Conservation (phyloP, 148 eudicot genomes). For the Vaccinium darrowii region DNA sequence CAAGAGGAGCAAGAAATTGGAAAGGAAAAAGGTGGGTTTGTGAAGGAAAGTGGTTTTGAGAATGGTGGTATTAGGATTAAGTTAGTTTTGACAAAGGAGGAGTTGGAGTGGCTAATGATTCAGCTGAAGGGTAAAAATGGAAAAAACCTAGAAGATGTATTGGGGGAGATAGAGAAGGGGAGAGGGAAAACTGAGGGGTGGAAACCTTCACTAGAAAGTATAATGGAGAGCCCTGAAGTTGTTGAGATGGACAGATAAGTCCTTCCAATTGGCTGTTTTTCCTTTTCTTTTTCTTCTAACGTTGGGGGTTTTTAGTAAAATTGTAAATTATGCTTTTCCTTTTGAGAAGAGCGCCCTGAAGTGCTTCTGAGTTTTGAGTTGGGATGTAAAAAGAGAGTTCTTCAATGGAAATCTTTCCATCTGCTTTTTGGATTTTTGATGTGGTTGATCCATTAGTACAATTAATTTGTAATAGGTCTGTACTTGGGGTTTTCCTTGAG, state of each 20-base stretch:
- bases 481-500: background rate
- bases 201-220: constrained; percentile 72
- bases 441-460: background rate
- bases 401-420: background rate
- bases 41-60: background rate
- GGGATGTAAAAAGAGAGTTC: background rate
- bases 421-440: background rate
- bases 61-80: constrained; percentile 4
- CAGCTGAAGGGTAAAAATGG: background rate
- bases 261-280: background rate
- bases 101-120: background rate
- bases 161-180: constrained; percentile 13
- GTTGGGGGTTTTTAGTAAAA: background rate
- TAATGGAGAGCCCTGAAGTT: constrained; percentile 44
- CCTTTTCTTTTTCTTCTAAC: background rate
- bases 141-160: background rate
- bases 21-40: background rate
- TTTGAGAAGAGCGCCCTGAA: background rate
- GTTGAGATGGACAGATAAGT: constrained; percentile 8
- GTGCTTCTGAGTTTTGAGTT: no score
- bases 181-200: constrained; percentile 40
- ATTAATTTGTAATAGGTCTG: background rate
- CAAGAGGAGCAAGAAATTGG: background rate
- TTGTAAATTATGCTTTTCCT: constrained; percentile 16
- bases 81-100: constrained; percentile 1